Percentiles rank a stretch among this genome's conserved stretches.
These are phyloP conservation scores for Kwoniella dendrophila DNA, from an alignment of 768 basidiomycete genomes.

Conservation along the genomic window DNA sequence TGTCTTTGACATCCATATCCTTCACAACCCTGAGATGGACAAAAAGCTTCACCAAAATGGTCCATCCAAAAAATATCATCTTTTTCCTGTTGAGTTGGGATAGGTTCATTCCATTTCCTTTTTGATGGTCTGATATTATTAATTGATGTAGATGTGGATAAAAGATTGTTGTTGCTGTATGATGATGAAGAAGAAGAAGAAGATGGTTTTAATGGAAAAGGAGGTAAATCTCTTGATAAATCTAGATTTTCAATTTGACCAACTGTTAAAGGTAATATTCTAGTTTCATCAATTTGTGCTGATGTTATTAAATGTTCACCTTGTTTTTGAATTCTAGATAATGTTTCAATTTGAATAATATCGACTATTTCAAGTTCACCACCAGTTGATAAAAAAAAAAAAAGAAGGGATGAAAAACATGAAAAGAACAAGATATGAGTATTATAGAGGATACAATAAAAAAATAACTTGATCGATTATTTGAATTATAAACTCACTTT, in stretches of 20 bases:
- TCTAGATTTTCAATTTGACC: slow-evolving; percentile 6
- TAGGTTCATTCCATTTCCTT: slow-evolving; percentile 19
- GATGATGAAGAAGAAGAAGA: background rate
- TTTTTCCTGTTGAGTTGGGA: background rate
- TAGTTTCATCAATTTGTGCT: slow-evolving; percentile 11
- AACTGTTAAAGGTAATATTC: slow-evolving; percentile 2
- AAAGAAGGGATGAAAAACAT: background rate
- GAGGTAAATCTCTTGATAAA: slow-evolving; percentile 15
- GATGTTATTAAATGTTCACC: background rate
- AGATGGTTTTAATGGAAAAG: slow-evolving; percentile 9
- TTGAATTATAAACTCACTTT: slow-evolving; percentile 13
- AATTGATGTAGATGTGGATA: background rate
- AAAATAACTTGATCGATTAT: background rate
- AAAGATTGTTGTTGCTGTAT: too few relatives aligned
- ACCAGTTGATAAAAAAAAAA: background rate
- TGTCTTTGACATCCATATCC: slow-evolving; percentile 15
- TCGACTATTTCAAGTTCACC: slow-evolving; percentile 8
- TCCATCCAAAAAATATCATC: background rate
- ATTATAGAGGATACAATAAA: background rate
- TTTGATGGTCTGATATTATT: background rate
- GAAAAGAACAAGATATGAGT: background rate
- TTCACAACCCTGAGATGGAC: slow-evolving; percentile 9
- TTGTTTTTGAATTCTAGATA: slow-evolving; percentile 1
- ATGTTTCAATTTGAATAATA: slow-evolving; percentile 18
- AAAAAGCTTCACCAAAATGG: background rate